Conservation (phyloP, 495 filamentous ascomycete genomes). For the Terfezia claveryi region DNA sequence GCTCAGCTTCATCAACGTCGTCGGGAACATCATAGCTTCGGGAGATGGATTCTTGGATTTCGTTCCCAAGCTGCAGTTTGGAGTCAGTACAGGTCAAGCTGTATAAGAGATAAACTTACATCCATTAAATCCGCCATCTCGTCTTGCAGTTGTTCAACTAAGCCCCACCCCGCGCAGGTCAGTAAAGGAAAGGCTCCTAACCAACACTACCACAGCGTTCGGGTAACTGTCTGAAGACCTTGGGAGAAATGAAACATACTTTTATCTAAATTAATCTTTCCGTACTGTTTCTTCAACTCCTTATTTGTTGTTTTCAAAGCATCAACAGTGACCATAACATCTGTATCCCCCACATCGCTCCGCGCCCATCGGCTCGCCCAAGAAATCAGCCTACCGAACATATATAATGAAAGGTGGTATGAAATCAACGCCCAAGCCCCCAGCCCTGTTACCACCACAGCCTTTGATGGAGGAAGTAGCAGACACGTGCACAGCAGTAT, state of each 20-base stretch:
- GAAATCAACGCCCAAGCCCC: too few relatives aligned
- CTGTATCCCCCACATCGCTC: neutral
- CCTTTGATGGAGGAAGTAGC: too few relatives aligned
- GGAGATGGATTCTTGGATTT: conserved; percentile 91
- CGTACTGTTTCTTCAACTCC: conserved; percentile 81
- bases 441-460: too few relatives aligned
- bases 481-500: too few relatives aligned
- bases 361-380: too few relatives aligned
- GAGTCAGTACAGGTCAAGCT: too few relatives aligned
- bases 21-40: conserved; percentile 90
- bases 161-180: too few relatives aligned
- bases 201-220: neutral
- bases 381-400: too few relatives aligned
- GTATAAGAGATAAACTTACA: neutral
- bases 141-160: conserved; percentile 80
- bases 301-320: conserved; percentile 95
- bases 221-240: neutral
- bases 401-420: too few relatives aligned
- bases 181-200: too few relatives aligned
- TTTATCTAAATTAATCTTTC: conserved; percentile 90
- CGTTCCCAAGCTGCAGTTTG: conserved; percentile 46
- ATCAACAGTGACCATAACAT: conserved; percentile 95
- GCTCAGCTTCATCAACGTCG: conserved; percentile 91
- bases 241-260: conserved; percentile 19
- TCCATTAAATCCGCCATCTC: conserved; percentile 99